Conservation (phyloP, 1,139 yeast genomes). For the Pichia sp. region DNA sequence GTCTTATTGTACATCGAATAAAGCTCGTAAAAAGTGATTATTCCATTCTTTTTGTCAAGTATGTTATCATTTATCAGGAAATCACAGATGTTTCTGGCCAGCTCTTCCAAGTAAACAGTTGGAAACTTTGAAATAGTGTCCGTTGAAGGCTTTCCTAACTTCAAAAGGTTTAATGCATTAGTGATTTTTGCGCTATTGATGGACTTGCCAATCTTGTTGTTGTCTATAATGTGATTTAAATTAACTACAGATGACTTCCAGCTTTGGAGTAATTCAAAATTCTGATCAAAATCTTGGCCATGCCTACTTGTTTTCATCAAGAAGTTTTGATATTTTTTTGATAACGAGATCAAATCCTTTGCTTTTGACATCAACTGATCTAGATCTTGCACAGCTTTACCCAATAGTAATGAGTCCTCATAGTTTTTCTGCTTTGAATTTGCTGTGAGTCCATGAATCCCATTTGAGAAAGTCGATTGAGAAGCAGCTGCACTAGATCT, state of each 20-base stretch:
- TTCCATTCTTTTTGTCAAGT: slow-evolving; percentile 47
- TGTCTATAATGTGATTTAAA: slow-evolving; percentile 25
- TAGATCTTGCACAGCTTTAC: slow-evolving; percentile 70
- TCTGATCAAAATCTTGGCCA: slow-evolving; percentile 16
- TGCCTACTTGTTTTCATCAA: slow-evolving; percentile 16
- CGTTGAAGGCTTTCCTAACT: slow-evolving; percentile 9
- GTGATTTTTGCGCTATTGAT: slow-evolving; percentile 20
- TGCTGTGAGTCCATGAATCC: slow-evolving; percentile 69
- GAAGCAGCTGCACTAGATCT: not conserved
- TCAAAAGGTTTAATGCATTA: slow-evolving; percentile 22
- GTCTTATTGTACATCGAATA: slow-evolving; percentile 59
- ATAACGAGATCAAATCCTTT: slow-evolving; percentile 62
- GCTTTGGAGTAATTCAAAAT: slow-evolving; percentile 44
- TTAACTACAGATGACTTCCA: slow-evolving; percentile 29
- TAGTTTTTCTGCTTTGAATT: slow-evolving; percentile 53
- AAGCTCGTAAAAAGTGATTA: slow-evolving; percentile 55
- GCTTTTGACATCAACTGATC: slow-evolving; percentile 75
- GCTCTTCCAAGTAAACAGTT: slow-evolving; percentile 41
- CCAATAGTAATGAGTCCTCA: slow-evolving; percentile 59
- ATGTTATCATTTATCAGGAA: slow-evolving; percentile 43
- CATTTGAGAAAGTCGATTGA: slow-evolving; percentile 20
- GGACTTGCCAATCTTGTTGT: slow-evolving; percentile 26
- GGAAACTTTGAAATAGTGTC: slow-evolving; percentile 18
- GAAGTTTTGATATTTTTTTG: slow-evolving; percentile 28
- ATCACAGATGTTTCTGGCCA: slow-evolving; percentile 57